Conservation (phyloP, 1,284 basidiomycete genomes). For the Leccinum insigne region DNA sequence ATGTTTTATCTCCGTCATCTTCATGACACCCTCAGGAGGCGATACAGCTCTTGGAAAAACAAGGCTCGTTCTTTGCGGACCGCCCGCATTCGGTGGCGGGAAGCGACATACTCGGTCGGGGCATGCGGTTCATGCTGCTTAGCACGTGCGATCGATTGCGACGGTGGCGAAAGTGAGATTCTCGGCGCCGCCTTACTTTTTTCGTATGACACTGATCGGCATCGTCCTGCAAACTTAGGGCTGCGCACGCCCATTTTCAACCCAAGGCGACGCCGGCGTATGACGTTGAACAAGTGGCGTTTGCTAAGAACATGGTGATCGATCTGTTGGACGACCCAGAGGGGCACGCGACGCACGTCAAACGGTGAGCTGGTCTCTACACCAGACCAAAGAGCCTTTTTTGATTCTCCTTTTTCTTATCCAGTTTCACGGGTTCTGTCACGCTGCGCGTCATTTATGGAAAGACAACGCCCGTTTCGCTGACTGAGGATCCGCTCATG, state of each 20-base stretch:
- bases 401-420: background rate
- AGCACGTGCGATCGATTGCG: slow-evolving; percentile 24
- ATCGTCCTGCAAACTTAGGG: slow-evolving; percentile 17
- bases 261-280: slow-evolving; percentile 36
- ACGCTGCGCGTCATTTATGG: slow-evolving; percentile 70
- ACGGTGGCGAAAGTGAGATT: slow-evolving; percentile 24
- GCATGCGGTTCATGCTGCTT: slow-evolving; percentile 31
- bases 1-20: background rate
- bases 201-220: background rate
- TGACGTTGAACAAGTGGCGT: slow-evolving; percentile 35
- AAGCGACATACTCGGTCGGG: slow-evolving; percentile 42
- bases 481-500: slow-evolving; percentile 53
- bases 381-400: background rate
- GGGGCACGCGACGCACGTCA: slow-evolving; percentile 32
- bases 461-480: slow-evolving; percentile 43
- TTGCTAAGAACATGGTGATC: slow-evolving; percentile 38
- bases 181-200: background rate
- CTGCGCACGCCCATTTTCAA: slow-evolving; percentile 42
- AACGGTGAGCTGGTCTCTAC: slow-evolving; percentile 19
- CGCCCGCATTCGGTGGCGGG: slow-evolving; percentile 49
- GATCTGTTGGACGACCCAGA: slow-evolving; percentile 41
- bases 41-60: slow-evolving; percentile 55
- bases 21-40: slow-evolving; percentile 37
- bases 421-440: slow-evolving; percentile 62
- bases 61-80: slow-evolving; percentile 48